These are phyloP conservation scores for Dichotomocladium elegans DNA, from an alignment of 371 early-diverging fungal genomes.

Conservation along the genomic window DNA sequence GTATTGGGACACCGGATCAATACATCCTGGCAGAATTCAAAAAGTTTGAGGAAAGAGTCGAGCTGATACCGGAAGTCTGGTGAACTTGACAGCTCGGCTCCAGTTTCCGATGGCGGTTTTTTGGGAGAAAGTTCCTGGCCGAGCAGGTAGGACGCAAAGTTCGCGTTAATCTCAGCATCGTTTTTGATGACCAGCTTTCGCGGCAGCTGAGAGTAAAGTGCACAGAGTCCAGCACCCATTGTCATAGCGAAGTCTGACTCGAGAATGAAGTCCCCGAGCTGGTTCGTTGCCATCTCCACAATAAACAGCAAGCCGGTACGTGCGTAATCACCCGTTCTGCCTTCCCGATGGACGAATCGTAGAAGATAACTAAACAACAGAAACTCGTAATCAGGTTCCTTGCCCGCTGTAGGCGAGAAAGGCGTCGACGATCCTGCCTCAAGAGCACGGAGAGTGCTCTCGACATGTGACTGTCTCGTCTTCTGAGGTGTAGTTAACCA, in stretches of 20 bases:
- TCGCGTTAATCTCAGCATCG: slow-evolving; percentile 27
- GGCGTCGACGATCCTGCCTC: no score
- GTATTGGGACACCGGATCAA: slow-evolving; percentile 74
- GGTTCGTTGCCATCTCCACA: slow-evolving; percentile 76
- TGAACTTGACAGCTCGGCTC: slow-evolving; percentile 52
- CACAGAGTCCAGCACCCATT: slow-evolving; percentile 84
- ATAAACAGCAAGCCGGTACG: slow-evolving; percentile 86
- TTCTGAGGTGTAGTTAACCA: slow-evolving; percentile 62
- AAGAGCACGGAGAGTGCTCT: no score
- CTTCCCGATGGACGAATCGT: slow-evolving; percentile 84
- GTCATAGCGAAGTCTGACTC: slow-evolving; percentile 80
- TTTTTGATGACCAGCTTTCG: slow-evolving; percentile 64
- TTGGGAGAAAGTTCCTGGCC: slow-evolving; percentile 34
- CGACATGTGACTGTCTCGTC: slow-evolving; percentile 20
- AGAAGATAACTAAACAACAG: slow-evolving; percentile 82
- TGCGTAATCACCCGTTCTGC: slow-evolving; percentile 85
- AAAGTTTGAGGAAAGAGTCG: slow-evolving; percentile 71
- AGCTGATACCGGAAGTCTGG: slow-evolving; percentile 70
- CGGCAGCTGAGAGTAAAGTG: slow-evolving; percentile 90
- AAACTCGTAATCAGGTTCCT: slow-evolving; percentile 74
- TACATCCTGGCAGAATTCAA: slow-evolving; percentile 85
- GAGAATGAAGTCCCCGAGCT: slow-evolving; percentile 76
- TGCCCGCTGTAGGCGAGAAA: slow-evolving; percentile 7
- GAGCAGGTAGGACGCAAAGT: slow-evolving; percentile 41
- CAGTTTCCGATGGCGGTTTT: slow-evolving; percentile 19